Evolutionary conservation across 163 green algal genomes (phyloP), one percentile per base, ranked within the genome.

Genomic region (Botryococcus braunii): DNA sequence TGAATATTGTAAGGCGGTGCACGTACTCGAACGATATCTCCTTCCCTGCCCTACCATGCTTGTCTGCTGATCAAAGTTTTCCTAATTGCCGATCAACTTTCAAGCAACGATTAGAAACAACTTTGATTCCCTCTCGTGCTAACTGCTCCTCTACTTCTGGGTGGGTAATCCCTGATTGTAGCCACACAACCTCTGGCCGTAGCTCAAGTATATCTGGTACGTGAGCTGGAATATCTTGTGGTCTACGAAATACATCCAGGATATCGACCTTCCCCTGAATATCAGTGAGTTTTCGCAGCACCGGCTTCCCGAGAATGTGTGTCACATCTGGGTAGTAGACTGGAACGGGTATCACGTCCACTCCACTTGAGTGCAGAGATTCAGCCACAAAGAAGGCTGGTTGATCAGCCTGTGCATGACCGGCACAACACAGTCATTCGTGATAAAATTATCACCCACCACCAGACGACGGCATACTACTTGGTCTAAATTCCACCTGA

Each of bases 301-400:
- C 83, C 21, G 59, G 77, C 60, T 81, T 17, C 1, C 83, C 83
- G 38, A 91, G 65, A 29, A 91, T 88, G 3, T 79, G 6, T 9
- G 52, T 83, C 0, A 80, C 80, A 4, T 91, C 79, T 13, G 81
- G 81, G 46, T 84, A 91, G 73, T 78, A 91, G 7, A 83, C 74
- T 43, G 74, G 76, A 21, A 82, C 74, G 1, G 82, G 82, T 25
- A 89, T 71, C 2, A 91, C 78, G 31, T 88, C 50, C 0, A 90
- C 67, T 8, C 84, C 84, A 0, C 50, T 56, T 34, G 21, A 57
- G 9, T 83, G 67, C 37, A 91, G 37, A 36, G 83, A 86, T 41
- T 86, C 27, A 0, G 84, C n/a, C 1, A 91, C 84, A 63, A 76
- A 89, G 66, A 76, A 86, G n/a, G 79, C 78, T 7, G 84, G 79